Evolutionary conservation across 768 basidiomycete species (phyloP).

Genomic region (Tricholoma sp.): DNA sequence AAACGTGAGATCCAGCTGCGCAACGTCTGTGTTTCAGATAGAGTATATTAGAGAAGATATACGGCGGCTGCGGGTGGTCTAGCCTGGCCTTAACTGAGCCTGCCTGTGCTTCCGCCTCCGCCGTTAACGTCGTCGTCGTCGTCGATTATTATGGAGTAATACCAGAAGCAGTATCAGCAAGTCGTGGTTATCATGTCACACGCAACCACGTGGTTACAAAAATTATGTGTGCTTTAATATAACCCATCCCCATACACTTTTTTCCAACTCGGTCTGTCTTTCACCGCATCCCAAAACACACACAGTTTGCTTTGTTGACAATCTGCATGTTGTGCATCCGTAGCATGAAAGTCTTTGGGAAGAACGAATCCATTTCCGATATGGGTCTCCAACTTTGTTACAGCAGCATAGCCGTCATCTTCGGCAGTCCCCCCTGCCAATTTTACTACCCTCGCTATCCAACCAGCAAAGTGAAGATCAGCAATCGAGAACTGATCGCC

Average conservation of each 20-base stretch:
- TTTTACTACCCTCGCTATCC: conserved; percentile 58
- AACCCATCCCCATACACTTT: conserved; percentile 50
- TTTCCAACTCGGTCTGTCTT: conserved; percentile 66
- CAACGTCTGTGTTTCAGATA: background rate
- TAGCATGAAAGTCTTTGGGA: conserved; percentile 35
- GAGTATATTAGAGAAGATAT: background rate
- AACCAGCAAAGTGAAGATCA: conserved; percentile 76
- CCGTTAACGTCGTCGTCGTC: conserved; percentile 11
- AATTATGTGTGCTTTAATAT: conserved; percentile 28
- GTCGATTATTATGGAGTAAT: background rate
- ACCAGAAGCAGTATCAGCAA: background rate
- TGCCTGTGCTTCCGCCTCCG: conserved; percentile 7
- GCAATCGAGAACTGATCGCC: conserved; percentile 82
- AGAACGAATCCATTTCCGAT: conserved; percentile 43
- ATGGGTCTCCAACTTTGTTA: conserved; percentile 47
- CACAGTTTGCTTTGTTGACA: conserved; percentile 42
- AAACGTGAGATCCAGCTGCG: background rate
- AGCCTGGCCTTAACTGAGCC: conserved; percentile 2
- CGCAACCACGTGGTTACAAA: background rate
- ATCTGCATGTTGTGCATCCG: conserved; percentile 20
- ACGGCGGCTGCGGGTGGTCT: conserved; percentile 2
- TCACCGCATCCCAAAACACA: conserved; percentile 68
- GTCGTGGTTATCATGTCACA: background rate
- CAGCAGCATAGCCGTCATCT: conserved; percentile 47
- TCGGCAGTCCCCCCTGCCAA: conserved; percentile 48